A percentile compares a stretch with the other conserved stretches of the same genome.
These are phyloP conservation scores for Hordeum marinum DNA, from an alignment of 176 grass and related monocot species.

Conservation along the genomic window DNA sequence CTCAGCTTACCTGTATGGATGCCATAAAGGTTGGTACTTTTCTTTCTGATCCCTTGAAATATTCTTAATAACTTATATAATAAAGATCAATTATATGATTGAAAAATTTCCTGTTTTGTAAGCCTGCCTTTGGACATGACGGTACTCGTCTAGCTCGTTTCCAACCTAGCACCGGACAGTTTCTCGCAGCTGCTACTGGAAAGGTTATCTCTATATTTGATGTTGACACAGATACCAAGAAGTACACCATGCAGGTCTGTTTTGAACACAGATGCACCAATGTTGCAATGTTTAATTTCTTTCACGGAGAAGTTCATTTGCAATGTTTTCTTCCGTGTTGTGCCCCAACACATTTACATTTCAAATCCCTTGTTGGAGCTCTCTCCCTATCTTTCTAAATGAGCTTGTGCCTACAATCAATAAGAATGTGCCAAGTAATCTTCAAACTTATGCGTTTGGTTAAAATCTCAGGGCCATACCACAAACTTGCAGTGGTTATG, in stretches of 20 bases:
- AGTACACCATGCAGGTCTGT: conserved; percentile 62
- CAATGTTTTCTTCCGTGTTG: neutral
- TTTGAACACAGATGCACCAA: neutral
- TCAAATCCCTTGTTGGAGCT: neutral
- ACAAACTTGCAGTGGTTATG: conserved; percentile 80
- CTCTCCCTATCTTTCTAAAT: neutral
- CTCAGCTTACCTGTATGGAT: conserved; percentile 29
- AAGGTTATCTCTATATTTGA: conserved; percentile 76
- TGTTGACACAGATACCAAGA: conserved; percentile 64
- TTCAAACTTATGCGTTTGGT: conserved; percentile 3
- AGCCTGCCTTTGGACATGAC: conserved; percentile 37
- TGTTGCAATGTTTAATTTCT: neutral
- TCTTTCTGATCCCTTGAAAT: neutral
- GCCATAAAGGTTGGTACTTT: conserved; percentile 49
- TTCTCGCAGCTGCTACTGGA: conserved; percentile 71
- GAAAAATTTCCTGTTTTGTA: neutral
- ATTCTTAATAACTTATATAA: neutral
- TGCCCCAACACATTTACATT: neutral
- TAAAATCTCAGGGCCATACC: conserved; percentile 61
- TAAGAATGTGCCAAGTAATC: neutral
- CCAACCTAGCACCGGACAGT: conserved; percentile 73
- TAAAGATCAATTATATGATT: neutral
- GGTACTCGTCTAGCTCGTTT: conserved; percentile 85
- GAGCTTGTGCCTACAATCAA: neutral
- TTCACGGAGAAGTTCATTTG: neutral